Conservation (phyloP, 176 grass and related monocot genomes). For the bread wheat (Triticum aestivum) region DNA sequence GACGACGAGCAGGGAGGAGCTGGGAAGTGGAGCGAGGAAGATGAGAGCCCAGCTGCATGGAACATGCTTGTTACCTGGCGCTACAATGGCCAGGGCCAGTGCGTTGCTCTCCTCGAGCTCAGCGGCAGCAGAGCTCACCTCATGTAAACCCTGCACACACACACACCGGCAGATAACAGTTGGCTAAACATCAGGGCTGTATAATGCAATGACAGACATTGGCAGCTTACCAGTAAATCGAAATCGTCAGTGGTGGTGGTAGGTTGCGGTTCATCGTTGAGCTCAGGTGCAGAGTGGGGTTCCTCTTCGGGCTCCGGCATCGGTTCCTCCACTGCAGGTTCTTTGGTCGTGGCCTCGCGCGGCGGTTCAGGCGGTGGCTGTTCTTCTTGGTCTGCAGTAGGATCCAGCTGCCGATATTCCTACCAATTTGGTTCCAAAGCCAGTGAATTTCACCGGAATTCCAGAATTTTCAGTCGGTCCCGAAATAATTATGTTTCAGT, state of each 20-base stretch:
- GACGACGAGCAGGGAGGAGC: background rate
- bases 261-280: conserved; percentile 37
- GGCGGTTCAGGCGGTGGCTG: conserved; percentile 20
- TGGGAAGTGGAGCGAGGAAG: background rate
- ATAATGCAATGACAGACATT: background rate
- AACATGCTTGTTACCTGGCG: conserved; percentile 37
- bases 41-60: background rate
- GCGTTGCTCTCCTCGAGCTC: conserved; percentile 58
- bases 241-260: conserved; percentile 56
- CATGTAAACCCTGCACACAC: background rate
- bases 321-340: conserved; percentile 33
- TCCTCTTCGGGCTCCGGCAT: conserved; percentile 44
- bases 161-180: background rate
- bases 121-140: background rate
- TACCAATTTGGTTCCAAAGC: conserved; percentile 19
- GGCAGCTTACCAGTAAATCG: conserved; percentile 63
- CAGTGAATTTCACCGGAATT: no score
- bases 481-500: background rate
- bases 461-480: background rate
- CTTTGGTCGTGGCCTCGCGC: conserved; percentile 9
- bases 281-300: background rate
- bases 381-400: conserved; percentile 37
- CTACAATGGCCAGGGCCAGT: conserved; percentile 64
- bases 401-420: conserved; percentile 60
- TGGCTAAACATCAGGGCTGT: background rate